Conservation (phyloP, 352 stramenopile genomes). For the Blastocystis sp. region DNA sequence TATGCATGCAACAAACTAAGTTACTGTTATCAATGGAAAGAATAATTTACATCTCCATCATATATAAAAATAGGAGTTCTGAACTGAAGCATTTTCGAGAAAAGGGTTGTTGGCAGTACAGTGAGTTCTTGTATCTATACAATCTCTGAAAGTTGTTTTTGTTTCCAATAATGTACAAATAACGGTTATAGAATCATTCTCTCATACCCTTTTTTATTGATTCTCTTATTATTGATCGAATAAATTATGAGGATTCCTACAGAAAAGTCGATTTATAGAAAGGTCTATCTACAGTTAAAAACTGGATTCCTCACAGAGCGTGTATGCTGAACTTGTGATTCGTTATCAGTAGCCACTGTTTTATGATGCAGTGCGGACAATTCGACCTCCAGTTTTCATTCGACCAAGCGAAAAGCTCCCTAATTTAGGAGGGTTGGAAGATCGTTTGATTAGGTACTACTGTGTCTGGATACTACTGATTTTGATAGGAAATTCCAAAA, state of each 20-base stretch:
- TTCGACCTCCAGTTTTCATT: constrained; percentile 4
- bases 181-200: background rate
- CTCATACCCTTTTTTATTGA: background rate
- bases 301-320: constrained; percentile 48
- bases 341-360: constrained; percentile 3
- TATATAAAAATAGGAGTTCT: too few relatives aligned
- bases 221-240: background rate
- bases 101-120: too few relatives aligned
- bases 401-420: constrained; percentile 29
- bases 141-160: too few relatives aligned
- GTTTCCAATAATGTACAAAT: too few relatives aligned
- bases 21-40: too few relatives aligned
- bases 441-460: constrained; percentile 38
- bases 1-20: too few relatives aligned
- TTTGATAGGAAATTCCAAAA: constrained; percentile 31
- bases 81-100: too few relatives aligned
- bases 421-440: constrained; percentile 27
- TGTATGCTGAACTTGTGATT: background rate
- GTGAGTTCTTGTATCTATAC: too few relatives aligned
- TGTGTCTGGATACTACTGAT: background rate
- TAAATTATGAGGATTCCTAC: constrained; percentile 38
- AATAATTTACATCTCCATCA: too few relatives aligned
- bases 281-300: constrained; percentile 50
- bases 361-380: constrained; percentile 36
- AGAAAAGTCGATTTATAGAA: constrained; percentile 55